Evolutionary conservation across 163 green algal species (phyloP), one percentile per base, ranked within the genome.

Genomic region (Scenedesmus sp.): DNA sequence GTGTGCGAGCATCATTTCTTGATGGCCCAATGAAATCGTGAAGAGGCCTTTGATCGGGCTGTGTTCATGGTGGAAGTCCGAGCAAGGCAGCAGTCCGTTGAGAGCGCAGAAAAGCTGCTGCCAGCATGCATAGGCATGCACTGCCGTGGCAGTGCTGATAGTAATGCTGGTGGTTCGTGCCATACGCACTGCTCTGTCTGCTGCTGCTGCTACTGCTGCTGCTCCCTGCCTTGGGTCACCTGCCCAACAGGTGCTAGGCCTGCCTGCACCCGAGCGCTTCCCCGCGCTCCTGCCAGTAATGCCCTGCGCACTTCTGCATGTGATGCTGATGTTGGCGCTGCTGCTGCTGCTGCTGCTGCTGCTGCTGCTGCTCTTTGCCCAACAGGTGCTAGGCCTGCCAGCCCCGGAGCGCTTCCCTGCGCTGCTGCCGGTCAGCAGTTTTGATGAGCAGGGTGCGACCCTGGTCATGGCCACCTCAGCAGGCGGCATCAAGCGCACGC

Each of bases 401-500:
- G 91, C 91, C 13, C 60, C 86, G 12, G 94, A 96, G 46, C 88
- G 81, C 56, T 94, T 99, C 84, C 94, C 96, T 0, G 95, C 96
- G 15, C 92, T 99, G 84, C 91, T 99, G 90, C 94, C 97, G 8
- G 92, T 98, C 57, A 86, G 76, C 15, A 52, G 95, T 95, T 87
- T 94, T 55, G 92, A 94, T 18, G 88, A 92, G 5, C 59, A 5
- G 7, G 56, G 84, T 15, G 18, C 54, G 46, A 95, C 90, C 74
- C 92, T 98, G 67, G 84, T 97, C 15, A 94, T 97, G 92, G 91
- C 96, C 73, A 98, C 95, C 13, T 56, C 64, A 18, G 84, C 91
- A 0, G 97, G 97, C 74, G 70, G 94, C 70, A 96, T 99, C 90
- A 99, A 99, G 95, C 93, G 95, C 60, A 96, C 94, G 12, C n/a